These are phyloP conservation scores for Chlamydomonas incerta DNA, from an alignment of 139 green algal genomes.

Conservation along the genomic window DNA sequence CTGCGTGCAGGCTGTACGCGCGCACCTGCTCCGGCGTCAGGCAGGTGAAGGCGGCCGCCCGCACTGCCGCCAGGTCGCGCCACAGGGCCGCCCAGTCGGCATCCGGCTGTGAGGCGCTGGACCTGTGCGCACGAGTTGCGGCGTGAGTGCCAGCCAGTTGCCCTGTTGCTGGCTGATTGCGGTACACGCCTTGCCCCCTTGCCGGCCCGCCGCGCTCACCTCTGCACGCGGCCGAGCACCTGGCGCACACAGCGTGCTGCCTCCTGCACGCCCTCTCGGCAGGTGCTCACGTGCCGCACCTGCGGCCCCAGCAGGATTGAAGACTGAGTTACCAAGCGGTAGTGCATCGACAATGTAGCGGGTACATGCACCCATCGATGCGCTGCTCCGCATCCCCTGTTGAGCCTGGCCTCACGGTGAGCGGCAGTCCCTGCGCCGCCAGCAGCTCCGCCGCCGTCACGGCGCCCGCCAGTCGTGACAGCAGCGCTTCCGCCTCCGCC, in stretches of 20 bases:
- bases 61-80: background rate
- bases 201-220: background rate
- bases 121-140: background rate
- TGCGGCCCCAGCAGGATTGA: no score
- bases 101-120: conserved; percentile 1
- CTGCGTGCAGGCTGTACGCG: background rate
- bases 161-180: no score
- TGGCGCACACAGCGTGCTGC: conserved; percentile 24
- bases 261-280: background rate
- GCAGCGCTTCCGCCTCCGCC: background rate
- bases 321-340: no score
- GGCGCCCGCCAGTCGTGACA: background rate
- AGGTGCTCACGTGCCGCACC: conserved; percentile 14
- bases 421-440: conserved; percentile 9
- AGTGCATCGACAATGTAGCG: no score
- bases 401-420: background rate
- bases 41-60: conserved; percentile 4
- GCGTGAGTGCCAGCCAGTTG: no score
- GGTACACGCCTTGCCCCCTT: no score
- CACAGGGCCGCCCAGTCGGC: conserved; percentile 15
- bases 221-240: conserved; percentile 27
- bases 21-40: background rate
- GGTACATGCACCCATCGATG: no score
- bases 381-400: no score
- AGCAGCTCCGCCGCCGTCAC: conserved; percentile 11